phyloP scores from a whole-genome alignment of 2,329 filamentous ascomycete species.

The Lachnellula subtilissima region DNA sequence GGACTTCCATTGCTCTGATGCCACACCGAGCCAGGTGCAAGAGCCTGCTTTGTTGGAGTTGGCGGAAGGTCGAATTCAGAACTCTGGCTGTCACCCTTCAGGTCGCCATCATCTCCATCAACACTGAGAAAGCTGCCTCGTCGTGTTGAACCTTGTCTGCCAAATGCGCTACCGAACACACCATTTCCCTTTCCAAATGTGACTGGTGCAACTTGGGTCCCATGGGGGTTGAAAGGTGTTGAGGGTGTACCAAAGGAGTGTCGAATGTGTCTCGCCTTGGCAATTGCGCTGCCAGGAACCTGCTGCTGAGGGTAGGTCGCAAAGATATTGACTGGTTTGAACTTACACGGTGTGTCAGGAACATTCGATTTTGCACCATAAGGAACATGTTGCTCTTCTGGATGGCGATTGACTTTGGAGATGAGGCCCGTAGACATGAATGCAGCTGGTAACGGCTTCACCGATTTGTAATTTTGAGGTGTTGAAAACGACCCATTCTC shows the following conservation, averaged over 20 bases:
- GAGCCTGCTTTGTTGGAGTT: slow-evolving; percentile 77
- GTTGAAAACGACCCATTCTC: slow-evolving; percentile 58
- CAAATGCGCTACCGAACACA: slow-evolving; percentile 56
- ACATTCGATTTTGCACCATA: slow-evolving; percentile 60
- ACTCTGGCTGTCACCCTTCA: slow-evolving; percentile 55
- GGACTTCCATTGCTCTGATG: slow-evolving; percentile 27
- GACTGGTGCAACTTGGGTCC: slow-evolving; percentile 39
- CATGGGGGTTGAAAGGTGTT: slow-evolving; percentile 69
- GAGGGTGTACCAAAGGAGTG: slow-evolving; percentile 75
- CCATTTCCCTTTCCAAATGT: slow-evolving; percentile 51
- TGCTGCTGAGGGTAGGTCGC: slow-evolving; percentile 54
- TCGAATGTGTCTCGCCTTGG: slow-evolving; percentile 57
- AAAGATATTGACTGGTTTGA: slow-evolving; percentile 64
- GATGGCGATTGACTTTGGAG: slow-evolving; percentile 86
- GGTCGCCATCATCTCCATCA: slow-evolving; percentile 61
- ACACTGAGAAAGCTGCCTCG: slow-evolving; percentile 71
- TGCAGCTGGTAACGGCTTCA: slow-evolving; percentile 71
- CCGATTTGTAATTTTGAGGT: slow-evolving; percentile 70
- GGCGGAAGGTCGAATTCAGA: slow-evolving; percentile 76
- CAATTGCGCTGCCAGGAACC: slow-evolving; percentile 53
- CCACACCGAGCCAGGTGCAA: slow-evolving; percentile 29
- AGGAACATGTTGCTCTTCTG: slow-evolving; percentile 57
- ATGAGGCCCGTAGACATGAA: slow-evolving; percentile 94
- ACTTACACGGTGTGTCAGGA: slow-evolving; percentile 93
- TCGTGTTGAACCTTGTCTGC: slow-evolving; percentile 38